Evolutionary conservation across 1,284 basidiomycete genomes (phyloP), one percentile per base, ranked within the genome.

Genomic region (Pholiota adiposa): DNA sequence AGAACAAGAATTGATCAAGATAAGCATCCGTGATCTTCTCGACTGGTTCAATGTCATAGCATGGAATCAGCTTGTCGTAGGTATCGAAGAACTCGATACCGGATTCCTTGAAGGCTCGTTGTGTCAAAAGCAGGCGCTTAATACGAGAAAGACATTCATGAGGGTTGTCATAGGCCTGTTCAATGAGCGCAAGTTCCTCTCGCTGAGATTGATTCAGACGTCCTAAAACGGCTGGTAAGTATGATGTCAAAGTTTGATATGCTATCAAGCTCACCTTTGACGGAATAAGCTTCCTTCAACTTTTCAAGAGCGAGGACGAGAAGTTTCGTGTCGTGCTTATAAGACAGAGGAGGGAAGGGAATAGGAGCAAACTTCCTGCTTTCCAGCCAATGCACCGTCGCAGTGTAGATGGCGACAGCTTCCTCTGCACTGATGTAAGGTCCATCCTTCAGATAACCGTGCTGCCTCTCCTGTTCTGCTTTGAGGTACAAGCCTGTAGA

Each of bases 1-100:
- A 93, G 82, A 91, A 92, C 51, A 93, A 70, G 84, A 94, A 95
- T 75, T 95, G 93, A 71, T 96, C 93, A 44, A 97, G 86, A 73
- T 97, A 97, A 23, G 96, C 96, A 74, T 97, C 96, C 21, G 95
- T 98, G 64, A 98, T 97, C 86, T 98, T 98, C 80, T 98, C 96
- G 21, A 98, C 94, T 0, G 96, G 96, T 73, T 98, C 96, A 63
- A 98, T 97, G 70, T 98, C 96, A 73, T 98, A 98, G 72, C 94
- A 97, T 21, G 96, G 96, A 69, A 98, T 97, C 67, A 98, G 87
- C 75, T 96, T 97, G 82, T 97, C 96, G 71, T 98, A 97, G 0
- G 94, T 96, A 70, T 96, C 94, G 74, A 94, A 94, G 73, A 93
- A 93, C 74, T 94, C 90, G 65, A 98, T 96, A n/a, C 96, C 96